Evolutionary conservation across 2,329 filamentous ascomycete genomes (phyloP), one percentile per base, ranked within the genome.

Genomic region (Penicillium sp.): DNA sequence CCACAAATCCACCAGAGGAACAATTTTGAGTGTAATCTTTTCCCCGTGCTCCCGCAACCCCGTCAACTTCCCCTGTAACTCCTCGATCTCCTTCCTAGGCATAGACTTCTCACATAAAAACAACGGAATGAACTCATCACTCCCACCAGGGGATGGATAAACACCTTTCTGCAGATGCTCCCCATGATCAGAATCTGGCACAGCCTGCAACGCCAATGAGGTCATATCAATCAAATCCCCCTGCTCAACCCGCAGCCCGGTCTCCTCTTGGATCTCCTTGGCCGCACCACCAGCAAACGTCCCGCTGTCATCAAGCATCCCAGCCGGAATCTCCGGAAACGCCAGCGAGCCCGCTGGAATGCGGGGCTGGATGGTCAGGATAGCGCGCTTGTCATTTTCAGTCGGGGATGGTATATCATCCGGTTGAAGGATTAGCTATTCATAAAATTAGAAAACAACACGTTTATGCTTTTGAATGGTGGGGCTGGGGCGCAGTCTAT

Each of bases 121-220:
- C 6, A 85, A 63, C 0, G 82, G 80, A 26, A 85, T 80, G 60
- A 82, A 84, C 58, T 86, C 83, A 64, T 86, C 83, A 55, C 80
- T 81, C 2, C 79, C 83, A 2, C 83, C 83, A 0, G 80, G 72
- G 12, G 76, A 80, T 0, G 82, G 80, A 62, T 85, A 85, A 44
- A 83, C 73, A 0, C 75, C 80, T 47, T 75, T 69, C 56, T 81
- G 78, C 10, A 84, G 59, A 1, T 64, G 61, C 62, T 79, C 71
- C 0, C 66, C 65, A 4, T 67, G 62, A 16, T 55, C 58, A 2
- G 55, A 31, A 7, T 59, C 56, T 33, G 58, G 53, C 7, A 49
- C 47, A 7, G 58, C 59, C 16, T 70, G 59, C 4, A 81, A 59
- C 2, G 81, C 78, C 4, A 84, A 71, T 6, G 77, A 69, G 0